Base-by-base conservation (phyloP, 1,284 basidiomycete genomes). In the Leccinum subfulvum region DNA sequence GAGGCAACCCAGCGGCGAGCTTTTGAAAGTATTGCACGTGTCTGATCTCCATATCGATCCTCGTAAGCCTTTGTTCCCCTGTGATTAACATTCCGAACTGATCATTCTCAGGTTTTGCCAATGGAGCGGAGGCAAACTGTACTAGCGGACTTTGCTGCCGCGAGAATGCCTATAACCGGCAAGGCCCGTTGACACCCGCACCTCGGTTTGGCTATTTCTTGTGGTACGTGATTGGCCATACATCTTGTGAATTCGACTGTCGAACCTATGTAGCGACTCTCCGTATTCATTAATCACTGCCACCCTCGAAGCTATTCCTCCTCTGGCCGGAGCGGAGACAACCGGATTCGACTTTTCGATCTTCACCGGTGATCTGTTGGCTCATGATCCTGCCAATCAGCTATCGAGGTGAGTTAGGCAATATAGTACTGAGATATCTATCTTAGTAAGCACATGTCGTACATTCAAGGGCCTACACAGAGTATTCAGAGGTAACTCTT, bases 41-140 rank as follows among this genome's bases (percentile, higher is more conserved):
- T 91, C 89, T 0, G 91, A 94, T 69, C 79, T 91, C 63, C 92
- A 94, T 74, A 76, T 94, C 58, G 92, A 94, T 71, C 86, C 91
- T 55, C 80, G 83, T 87, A 67, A 62, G 81, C 68, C 4, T 33
- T 23, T 30, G 26, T 33, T 14, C 14, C 21, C 14, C 13, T 55
- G 9, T 63, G 18, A 63, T 61, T 35, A n/a, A 52, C 21, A 52
- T 28, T 52, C 23, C 21, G 23, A 13, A 8, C 51, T 26, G 21
- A 28, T 52, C 51, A 23, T 2, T 52, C 5, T 14, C 64, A 88
- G 89, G 83, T 35, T 94, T 85, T 72, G 81, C 88, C 11, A 91
- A 85, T 39, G 88, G 88, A 16, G 78, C 88, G 5, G 91, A 94
- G 74, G 89, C 84, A 10, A 87, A 89, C 69, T 93, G 91, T 71